Evolutionary conservation across 805 yeast species (phyloP).

Genomic region (Cyberlindnera amylophila): DNA sequence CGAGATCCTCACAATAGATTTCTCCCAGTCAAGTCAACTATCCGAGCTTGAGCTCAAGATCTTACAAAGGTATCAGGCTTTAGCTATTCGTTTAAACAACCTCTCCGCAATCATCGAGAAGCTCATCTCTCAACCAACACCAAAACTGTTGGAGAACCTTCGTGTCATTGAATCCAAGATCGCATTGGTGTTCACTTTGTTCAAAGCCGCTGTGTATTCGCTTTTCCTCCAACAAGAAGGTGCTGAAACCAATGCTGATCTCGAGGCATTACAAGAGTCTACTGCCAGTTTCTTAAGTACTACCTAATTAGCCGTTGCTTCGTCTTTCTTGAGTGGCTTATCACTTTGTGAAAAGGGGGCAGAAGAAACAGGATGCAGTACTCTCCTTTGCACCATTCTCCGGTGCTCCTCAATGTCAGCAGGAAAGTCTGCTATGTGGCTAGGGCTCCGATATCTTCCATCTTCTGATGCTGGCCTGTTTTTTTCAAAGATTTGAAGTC

Average conservation of each 20-base stretch:
- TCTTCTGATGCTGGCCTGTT: no score
- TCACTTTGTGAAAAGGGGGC: no score
- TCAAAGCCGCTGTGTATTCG: constrained; percentile 69
- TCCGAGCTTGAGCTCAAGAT: constrained; percentile 33
- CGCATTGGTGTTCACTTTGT: constrained; percentile 59
- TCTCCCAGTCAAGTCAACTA: constrained; percentile 27
- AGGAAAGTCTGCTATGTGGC: no score
- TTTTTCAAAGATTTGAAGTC: no score
- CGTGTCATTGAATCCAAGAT: constrained; percentile 60
- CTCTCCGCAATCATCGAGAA: constrained; percentile 23
- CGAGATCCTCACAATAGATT: constrained; percentile 19
- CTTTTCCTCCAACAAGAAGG: constrained; percentile 50
- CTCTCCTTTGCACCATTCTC: no score
- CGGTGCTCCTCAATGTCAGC: no score
- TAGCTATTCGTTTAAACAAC: constrained; percentile 32
- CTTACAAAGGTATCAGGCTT: constrained; percentile 36
- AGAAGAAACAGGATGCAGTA: no score
- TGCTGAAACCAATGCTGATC: constrained; percentile 10
- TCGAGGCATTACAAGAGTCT: constrained; percentile 21
- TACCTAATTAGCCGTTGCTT: no score
- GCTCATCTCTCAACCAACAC: constrained; percentile 23
- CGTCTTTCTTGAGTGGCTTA: no score
- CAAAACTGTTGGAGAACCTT: constrained; percentile 44
- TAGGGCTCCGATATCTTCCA: no score
- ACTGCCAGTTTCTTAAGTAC: constrained; percentile 18